These are phyloP conservation scores for Ophiosphaerella korrae DNA, from an alignment of 2,329 filamentous ascomycete genomes.

Conservation along the genomic window DNA sequence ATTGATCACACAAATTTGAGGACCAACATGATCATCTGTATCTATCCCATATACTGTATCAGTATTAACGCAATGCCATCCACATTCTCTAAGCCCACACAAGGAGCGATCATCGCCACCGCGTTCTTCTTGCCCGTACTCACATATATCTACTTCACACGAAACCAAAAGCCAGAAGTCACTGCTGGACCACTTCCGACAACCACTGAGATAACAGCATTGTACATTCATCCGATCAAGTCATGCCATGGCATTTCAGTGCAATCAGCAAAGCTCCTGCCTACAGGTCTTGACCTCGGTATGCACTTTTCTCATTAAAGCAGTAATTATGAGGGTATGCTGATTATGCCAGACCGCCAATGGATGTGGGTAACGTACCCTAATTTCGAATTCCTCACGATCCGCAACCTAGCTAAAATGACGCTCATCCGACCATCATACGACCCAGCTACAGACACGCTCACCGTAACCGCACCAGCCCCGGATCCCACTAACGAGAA, in stretches of 20 bases:
- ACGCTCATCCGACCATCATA: slow-evolving; percentile 65
- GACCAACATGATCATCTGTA: too few species aligned
- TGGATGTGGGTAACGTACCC: slow-evolving; percentile 69
- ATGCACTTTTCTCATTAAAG: neutral
- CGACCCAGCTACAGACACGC: slow-evolving; percentile 50
- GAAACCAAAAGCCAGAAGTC: slow-evolving; percentile 12
- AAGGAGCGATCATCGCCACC: slow-evolving; percentile 29
- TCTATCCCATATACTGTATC: neutral
- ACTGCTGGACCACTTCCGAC: slow-evolving; percentile 37
- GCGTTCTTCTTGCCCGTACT: slow-evolving; percentile 39
- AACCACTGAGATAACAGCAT: slow-evolving; percentile 51
- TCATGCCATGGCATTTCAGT: slow-evolving; percentile 68
- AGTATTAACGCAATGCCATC: slow-evolving; percentile 24
- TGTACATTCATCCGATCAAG: slow-evolving; percentile 69
- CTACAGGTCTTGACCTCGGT: slow-evolving; percentile 62
- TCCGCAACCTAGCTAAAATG: slow-evolving; percentile 65
- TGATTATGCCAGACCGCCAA: slow-evolving; percentile 56
- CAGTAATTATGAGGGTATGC: neutral
- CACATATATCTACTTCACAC: slow-evolving; percentile 35
- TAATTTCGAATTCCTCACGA: slow-evolving; percentile 64
- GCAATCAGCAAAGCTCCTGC: slow-evolving; percentile 56
- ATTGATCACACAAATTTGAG: too few species aligned
- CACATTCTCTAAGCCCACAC: slow-evolving; percentile 21
- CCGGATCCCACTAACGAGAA: slow-evolving; percentile 41
- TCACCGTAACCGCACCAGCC: slow-evolving; percentile 56